Percentiles rank a stretch among this genome's conserved stretches.
These are phyloP conservation scores for Rubia balearica DNA, from an alignment of 305 asterid genomes.

Conservation along the genomic window DNA sequence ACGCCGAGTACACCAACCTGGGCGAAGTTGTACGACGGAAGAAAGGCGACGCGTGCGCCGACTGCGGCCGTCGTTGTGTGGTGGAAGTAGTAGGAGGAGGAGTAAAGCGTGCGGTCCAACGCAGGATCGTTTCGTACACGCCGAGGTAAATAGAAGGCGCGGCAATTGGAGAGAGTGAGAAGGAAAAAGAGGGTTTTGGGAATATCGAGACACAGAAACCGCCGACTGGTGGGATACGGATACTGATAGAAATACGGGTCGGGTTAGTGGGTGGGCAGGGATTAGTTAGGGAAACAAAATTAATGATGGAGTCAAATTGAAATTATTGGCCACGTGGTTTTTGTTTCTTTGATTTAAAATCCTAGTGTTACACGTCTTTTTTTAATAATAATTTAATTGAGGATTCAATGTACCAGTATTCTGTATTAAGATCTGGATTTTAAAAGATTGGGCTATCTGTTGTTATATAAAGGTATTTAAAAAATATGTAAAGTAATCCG, in stretches of 20 bases:
- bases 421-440: background rate
- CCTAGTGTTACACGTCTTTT: background rate
- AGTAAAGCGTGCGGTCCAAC: background rate
- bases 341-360: background rate
- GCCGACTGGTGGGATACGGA: constrained; percentile 11
- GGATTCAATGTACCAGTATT: background rate
- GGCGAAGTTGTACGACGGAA: background rate
- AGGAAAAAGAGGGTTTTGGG: constrained; percentile 14
- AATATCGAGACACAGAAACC: constrained; percentile 8
- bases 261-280: background rate
- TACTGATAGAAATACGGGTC: background rate
- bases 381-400: too few species aligned
- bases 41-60: background rate
- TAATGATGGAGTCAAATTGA: background rate
- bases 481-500: too few species aligned
- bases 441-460: too few species aligned
- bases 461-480: too few species aligned
- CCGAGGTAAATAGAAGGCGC: constrained; percentile 9
- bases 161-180: background rate
- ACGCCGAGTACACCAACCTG: constrained; percentile 4
- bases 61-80: background rate
- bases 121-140: constrained; percentile 3
- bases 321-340: constrained; percentile 1
- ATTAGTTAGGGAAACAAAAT: background rate
- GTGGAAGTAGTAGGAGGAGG: background rate